phyloP scores from a whole-genome alignment of 78 protist species.

The Dictyostelium discoideum region DNA sequence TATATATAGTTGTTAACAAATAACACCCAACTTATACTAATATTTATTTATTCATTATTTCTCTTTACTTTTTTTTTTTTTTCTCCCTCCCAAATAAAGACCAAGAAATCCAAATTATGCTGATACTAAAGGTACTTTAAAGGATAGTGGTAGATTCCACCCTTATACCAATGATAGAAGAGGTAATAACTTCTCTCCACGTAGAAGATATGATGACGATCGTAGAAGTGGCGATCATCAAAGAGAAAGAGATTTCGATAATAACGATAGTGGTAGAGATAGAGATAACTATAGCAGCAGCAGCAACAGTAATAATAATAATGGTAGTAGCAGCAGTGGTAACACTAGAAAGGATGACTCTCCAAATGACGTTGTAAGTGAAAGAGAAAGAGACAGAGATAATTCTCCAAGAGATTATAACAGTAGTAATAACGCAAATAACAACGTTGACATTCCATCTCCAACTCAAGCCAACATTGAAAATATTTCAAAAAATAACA shows the following conservation, averaged over 20 bases:
- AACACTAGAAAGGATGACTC: neutral
- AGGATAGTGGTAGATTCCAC: conserved; percentile 27
- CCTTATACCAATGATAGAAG: conserved; percentile 37
- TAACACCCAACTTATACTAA: neutral
- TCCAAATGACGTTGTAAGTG: neutral
- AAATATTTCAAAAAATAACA: neutral
- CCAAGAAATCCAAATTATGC: conserved; percentile 75
- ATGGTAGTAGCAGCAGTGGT: neutral
- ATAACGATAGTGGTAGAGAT: neutral
- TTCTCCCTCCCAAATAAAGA: neutral
- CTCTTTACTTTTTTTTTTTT: no score
- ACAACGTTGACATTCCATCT: neutral
- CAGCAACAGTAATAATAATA: neutral
- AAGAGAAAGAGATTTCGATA: conserved; percentile 12
- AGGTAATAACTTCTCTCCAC: neutral
- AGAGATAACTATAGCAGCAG: neutral
- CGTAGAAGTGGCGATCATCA: neutral
- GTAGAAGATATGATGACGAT: conserved; percentile 18
- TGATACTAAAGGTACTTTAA: conserved; percentile 58
- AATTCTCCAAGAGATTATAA: neutral
- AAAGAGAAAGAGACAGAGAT: conserved; percentile 25
- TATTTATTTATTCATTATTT: neutral
- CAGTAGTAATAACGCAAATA: neutral
- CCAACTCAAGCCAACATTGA: neutral
- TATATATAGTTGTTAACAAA: no score